Percentiles rank a stretch among this genome's conserved stretches.
phyloP scores from a whole-genome alignment of 75 land plant genomes.

The Cupressus sempervirens region DNA sequence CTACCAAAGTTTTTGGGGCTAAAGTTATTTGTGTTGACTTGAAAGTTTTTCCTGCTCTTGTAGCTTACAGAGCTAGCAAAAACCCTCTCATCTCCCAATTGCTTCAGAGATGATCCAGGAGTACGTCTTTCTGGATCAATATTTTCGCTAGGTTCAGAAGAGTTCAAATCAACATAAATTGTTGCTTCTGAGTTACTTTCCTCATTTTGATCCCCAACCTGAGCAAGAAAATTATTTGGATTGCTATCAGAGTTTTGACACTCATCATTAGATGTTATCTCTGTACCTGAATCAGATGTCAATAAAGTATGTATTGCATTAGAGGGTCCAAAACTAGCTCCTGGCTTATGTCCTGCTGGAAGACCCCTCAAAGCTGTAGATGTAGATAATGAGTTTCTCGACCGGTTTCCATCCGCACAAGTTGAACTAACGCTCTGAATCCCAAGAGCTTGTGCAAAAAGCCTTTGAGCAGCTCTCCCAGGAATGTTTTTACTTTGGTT shows the following conservation, averaged over 20 bases:
- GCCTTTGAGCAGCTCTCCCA: slow-evolving; percentile 7
- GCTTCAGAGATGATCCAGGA: neutral
- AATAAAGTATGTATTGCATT: neutral
- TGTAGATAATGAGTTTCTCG: neutral
- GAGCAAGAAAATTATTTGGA: neutral
- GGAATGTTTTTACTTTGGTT: neutral
- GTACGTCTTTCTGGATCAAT: neutral
- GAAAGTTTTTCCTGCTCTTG: neutral
- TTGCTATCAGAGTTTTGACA: neutral
- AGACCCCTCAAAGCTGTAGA: neutral
- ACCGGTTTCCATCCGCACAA: neutral
- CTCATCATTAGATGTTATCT: neutral
- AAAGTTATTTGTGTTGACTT: neutral
- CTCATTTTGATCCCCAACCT: neutral
- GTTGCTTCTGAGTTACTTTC: neutral
- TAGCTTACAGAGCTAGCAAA: neutral
- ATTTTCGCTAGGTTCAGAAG: neutral
- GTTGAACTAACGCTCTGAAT: neutral
- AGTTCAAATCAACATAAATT: neutral
- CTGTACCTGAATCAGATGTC: neutral
- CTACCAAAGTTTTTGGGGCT: neutral
- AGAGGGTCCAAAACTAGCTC: neutral
- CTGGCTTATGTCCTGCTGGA: neutral
- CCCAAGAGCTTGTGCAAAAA: slow-evolving; percentile 15
- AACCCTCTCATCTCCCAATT: neutral